Base-by-base conservation (phyloP, 2,329 filamentous ascomycete genomes). In the Passalora sequoiae region DNA sequence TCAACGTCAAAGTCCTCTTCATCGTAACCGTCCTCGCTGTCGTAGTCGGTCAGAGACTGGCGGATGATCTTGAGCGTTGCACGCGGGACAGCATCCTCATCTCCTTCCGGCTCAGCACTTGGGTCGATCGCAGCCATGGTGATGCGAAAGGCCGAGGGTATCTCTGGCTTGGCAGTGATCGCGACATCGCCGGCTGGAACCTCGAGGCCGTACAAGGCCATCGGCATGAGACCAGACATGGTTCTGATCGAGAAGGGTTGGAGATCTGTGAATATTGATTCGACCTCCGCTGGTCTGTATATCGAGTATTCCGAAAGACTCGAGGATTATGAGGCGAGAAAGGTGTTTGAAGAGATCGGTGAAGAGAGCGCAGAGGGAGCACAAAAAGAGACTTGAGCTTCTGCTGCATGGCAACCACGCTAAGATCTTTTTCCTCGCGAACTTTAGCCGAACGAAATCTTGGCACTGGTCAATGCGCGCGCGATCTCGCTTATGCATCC, bases 101-200 rank as follows among this genome's bases (percentile, higher is more conserved):
- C 65, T 42, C 66, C 61, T 55, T 69, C 65, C 19, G 69, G 62
- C 54, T 80, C 75, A 59, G 86, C 86, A 61, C 80, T 88, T 46
- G 92, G 92, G 66, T 98, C 91, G 66, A 98, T 84, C 55, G 92
- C 92, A 61, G 94, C 92, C 92, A 98, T 98, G 61, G 89, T 97
- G 64, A 98, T 88, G 66, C 88, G 88, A 73, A 96, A 94, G 66
- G 86, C 86, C 49, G 88, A 86, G 64, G 86, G 86, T 60, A 91
- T 83, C 56, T 91, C 82, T 52, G 82, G 76, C 52, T 81, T 74
- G 45, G 86, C 88, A 55, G 87, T 84, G 59, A 96, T 81, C 66
- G 92, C 74, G 66, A 88, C 74, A 69, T 87, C 86, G 63, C 85
- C 87, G 58, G 86, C 77, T 59, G 89, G 89, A 69, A 97, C 86